Conservation (phyloP, 2,329 filamentous ascomycete genomes). For the Drechslerella dactyloides region DNA sequence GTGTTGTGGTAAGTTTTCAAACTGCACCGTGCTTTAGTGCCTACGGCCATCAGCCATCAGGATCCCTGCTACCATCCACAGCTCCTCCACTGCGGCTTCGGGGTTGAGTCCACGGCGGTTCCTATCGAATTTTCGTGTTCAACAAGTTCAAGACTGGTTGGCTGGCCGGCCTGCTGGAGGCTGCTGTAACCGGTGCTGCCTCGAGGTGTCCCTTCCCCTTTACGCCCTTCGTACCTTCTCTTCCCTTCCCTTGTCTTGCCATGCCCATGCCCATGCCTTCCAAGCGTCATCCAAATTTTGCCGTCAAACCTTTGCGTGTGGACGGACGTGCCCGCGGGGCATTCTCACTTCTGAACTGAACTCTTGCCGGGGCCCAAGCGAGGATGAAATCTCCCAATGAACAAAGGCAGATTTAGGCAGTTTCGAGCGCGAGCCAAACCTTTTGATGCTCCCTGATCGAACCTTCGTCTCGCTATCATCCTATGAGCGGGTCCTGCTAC, state of each 20-base stretch:
- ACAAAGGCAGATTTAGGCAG: neutral
- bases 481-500: slow-evolving; percentile 17
- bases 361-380: neutral
- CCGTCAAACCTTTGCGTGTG: neutral
- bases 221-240: too few species aligned
- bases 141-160: too few species aligned
- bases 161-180: too few species aligned
- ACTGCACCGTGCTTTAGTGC: neutral
- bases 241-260: too few species aligned
- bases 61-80: neutral
- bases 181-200: neutral
- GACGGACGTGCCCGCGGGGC: neutral
- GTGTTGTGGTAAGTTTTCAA: slow-evolving; percentile 45
- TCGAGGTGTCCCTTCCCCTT: neutral
- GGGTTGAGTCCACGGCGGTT: neutral
- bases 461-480: neutral
- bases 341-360: neutral
- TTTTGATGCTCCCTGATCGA: slow-evolving; percentile 27
- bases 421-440: slow-evolving; percentile 15
- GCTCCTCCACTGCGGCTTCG: neutral
- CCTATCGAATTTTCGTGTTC: too few species aligned
- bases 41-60: too few species aligned
- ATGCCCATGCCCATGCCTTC: neutral
- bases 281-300: slow-evolving; percentile 6
- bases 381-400: neutral